These are phyloP conservation scores for Saccharum spontaneum DNA, from an alignment of 176 grass and related monocot species.

Conservation along the genomic window DNA sequence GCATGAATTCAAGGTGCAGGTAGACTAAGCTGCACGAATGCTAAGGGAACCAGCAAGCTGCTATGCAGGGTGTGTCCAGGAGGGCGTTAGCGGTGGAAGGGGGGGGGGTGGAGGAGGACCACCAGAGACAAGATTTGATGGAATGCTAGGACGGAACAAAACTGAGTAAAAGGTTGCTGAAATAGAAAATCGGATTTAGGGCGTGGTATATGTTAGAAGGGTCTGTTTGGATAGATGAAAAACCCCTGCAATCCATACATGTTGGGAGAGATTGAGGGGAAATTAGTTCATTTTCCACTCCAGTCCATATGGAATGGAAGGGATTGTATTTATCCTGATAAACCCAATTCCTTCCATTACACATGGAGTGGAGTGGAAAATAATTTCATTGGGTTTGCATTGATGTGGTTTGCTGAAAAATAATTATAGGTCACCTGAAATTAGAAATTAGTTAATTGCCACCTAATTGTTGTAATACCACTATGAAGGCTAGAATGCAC, in stretches of 20 bases:
- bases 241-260: too few species aligned
- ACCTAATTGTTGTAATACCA: background rate
- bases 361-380: background rate
- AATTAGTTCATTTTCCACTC: background rate
- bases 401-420: conserved; percentile 4
- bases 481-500: background rate
- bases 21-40: background rate
- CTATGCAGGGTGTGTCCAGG: background rate
- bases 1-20: background rate
- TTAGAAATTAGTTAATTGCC: background rate
- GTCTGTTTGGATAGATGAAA: too few species aligned
- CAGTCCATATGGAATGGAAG: background rate
- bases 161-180: background rate
- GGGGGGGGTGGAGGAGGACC: background rate
- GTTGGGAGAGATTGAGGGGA: too few species aligned
- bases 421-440: background rate
- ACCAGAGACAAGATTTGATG: background rate
- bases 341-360: background rate
- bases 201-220: background rate
- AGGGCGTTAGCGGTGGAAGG: background rate
- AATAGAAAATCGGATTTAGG: background rate
- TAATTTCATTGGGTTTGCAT: background rate
- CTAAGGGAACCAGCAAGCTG: background rate
- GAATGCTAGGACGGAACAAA: background rate
- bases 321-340: background rate